A percentile compares a stretch with the other conserved stretches of the same genome.
These are phyloP conservation scores for Elymus sibiricus DNA, from an alignment of 176 grass and related monocot species.

Conservation along the genomic window DNA sequence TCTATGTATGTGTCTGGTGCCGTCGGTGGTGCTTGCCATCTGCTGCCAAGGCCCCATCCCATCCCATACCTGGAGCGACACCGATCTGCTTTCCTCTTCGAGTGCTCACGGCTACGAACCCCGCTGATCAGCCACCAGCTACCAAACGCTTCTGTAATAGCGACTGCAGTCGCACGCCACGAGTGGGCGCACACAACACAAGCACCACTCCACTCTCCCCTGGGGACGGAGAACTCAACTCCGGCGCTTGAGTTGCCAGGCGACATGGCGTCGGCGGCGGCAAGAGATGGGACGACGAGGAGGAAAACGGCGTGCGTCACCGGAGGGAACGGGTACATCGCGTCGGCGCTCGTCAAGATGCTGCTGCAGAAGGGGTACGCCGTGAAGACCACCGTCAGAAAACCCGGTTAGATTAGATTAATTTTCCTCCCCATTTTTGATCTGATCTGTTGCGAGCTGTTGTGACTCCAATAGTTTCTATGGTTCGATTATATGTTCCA, in stretches of 20 bases:
- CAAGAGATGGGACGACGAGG: background rate
- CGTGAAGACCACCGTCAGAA: conserved; percentile 25
- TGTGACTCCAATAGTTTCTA: too few species aligned
- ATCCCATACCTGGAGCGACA: too few species aligned
- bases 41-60: background rate
- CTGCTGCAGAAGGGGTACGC: conserved; percentile 16
- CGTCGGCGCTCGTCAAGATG: conserved; percentile 3
- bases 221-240: background rate
- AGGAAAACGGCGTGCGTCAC: conserved; percentile 24
- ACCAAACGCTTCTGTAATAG: background rate
- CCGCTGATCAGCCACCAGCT: background rate
- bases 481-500: background rate
- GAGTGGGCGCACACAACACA: background rate
- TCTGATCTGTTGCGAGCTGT: too few species aligned
- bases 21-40: background rate
- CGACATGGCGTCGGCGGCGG: background rate
- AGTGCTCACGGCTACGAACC: background rate
- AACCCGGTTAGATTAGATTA: background rate
- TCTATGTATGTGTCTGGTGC: too few species aligned
- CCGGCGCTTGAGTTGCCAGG: background rate
- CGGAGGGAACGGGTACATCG: conserved; percentile 24
- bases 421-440: background rate
- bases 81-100: background rate
- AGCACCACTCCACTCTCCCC: background rate
- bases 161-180: too few species aligned